phyloP scores from a whole-genome alignment of 805 yeast genomes.

The Myxozyma lipomycoides region DNA sequence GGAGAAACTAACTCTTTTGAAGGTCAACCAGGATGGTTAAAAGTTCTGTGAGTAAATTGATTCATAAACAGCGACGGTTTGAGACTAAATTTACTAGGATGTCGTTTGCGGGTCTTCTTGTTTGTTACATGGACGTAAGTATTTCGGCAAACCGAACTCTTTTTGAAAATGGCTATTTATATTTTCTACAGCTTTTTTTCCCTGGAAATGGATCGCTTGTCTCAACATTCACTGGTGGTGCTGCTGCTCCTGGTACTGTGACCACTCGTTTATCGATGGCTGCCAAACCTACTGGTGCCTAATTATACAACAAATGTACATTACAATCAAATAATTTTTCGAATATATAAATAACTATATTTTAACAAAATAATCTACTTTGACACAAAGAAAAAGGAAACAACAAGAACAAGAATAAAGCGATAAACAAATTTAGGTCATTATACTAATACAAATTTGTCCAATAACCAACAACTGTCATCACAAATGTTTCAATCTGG shows the following conservation, averaged over 20 bases:
- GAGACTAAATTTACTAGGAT: neutral
- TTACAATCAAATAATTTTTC: neutral
- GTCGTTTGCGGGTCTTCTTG: slow-evolving; percentile 19
- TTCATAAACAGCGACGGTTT: neutral
- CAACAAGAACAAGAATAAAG: no score
- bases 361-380: no score
- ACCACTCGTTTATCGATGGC: slow-evolving; percentile 26
- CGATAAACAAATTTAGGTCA: no score
- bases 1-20: slow-evolving; percentile 7
- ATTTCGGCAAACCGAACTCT: neutral
- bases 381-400: no score
- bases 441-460: no score
- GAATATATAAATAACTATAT: neutral
- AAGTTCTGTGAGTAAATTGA: slow-evolving; percentile 12
- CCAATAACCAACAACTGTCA: neutral
- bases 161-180: neutral
- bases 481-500: slow-evolving; percentile 41
- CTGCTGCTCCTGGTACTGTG: slow-evolving; percentile 8
- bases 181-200: slow-evolving; percentile 3
- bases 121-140: slow-evolving; percentile 21
- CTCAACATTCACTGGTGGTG: slow-evolving; percentile 3
- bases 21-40: slow-evolving; percentile 24
- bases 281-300: slow-evolving; percentile 14
- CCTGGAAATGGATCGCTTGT: slow-evolving; percentile 6
- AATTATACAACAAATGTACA: neutral